phyloP scores from a whole-genome alignment of 148 eudicot genomes.

The Rhododendron henanense region DNA sequence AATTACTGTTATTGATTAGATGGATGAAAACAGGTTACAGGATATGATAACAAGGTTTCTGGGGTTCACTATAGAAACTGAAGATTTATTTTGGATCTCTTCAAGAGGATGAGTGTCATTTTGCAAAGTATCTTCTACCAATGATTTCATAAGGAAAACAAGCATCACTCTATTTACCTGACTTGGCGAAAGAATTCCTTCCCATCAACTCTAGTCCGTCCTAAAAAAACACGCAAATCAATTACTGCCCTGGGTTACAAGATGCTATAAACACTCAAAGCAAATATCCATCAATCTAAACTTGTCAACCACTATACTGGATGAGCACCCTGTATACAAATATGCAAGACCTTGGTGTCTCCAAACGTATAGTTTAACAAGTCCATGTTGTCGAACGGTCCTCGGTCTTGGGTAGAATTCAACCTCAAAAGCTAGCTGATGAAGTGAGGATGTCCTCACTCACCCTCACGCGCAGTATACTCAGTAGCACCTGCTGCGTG shows the following conservation, averaged over 20 bases:
- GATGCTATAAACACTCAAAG: neutral
- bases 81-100: neutral
- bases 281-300: neutral
- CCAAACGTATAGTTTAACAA: neutral
- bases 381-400: neutral
- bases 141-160: neutral
- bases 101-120: neutral
- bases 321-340: neutral
- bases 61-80: neutral
- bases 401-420: neutral
- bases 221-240: constrained; percentile 29
- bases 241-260: neutral
- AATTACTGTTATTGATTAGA: neutral
- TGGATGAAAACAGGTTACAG: neutral
- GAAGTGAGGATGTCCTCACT: neutral
- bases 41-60: neutral
- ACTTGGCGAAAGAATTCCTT: constrained; percentile 99
- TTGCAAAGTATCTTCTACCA: neutral
- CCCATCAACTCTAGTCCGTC: constrained; percentile 89
- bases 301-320: neutral
- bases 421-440: neutral
- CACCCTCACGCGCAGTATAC: neutral
- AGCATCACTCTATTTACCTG: constrained; percentile 39
- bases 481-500: neutral
- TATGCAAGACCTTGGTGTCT: neutral